Percentiles rank a stretch among this genome's conserved stretches.
Conservation (phyloP, 176 grass and related monocot genomes). For the Carex cristatella region DNA sequence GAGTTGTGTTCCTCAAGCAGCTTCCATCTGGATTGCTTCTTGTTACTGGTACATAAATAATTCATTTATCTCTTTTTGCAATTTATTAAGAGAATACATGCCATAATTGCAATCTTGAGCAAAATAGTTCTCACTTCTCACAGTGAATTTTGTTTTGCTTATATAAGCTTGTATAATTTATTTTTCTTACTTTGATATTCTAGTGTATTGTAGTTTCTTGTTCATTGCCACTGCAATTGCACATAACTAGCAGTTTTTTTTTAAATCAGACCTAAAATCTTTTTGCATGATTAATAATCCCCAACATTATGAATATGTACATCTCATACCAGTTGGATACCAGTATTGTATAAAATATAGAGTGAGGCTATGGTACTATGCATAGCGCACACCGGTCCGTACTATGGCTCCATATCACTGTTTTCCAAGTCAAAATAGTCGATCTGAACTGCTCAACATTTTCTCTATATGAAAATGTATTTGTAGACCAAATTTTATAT, state of each 20-base stretch:
- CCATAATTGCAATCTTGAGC: neutral
- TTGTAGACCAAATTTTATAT: too few species aligned
- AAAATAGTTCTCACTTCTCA: neutral
- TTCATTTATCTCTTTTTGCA: neutral
- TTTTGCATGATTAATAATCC: neutral
- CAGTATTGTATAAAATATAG: neutral
- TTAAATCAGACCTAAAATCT: neutral
- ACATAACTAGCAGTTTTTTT: neutral
- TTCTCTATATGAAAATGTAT: too few species aligned
- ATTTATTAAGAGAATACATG: neutral
- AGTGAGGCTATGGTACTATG: too few species aligned
- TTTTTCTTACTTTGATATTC: neutral
- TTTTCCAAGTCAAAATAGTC: too few species aligned
- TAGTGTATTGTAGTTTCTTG: neutral
- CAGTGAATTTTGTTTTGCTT: neutral
- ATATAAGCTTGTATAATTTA: neutral
- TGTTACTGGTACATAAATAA: conserved; percentile 44
- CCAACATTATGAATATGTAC: neutral
- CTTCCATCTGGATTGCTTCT: conserved; percentile 80
- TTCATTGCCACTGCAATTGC: neutral
- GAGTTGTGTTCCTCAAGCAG: conserved; percentile 90
- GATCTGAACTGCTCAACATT: too few species aligned
- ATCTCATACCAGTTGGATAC: neutral
- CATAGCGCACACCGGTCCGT: too few species aligned
- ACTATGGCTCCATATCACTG: too few species aligned